Percentiles rank a stretch among this genome's conserved stretches.
Conservation (phyloP, 306 rosid genomes). For the Quercus gilva region DNA sequence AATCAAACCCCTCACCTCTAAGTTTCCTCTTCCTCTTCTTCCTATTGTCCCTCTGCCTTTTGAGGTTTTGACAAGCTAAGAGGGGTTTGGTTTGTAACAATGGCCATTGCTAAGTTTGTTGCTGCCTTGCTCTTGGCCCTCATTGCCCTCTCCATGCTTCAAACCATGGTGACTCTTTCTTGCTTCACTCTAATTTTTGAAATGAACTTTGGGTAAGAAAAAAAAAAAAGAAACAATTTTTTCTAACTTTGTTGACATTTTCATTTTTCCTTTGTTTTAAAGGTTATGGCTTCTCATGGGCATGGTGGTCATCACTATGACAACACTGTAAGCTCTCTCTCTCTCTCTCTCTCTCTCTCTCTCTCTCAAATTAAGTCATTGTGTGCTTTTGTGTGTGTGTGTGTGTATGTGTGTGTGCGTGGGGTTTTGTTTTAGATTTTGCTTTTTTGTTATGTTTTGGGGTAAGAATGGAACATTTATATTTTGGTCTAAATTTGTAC, state of each 20-base stretch:
- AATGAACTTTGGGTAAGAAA: neutral
- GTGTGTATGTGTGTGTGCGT: neutral
- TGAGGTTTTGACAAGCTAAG: neutral
- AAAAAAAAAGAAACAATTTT: neutral
- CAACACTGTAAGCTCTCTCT: slow-evolving; percentile 35
- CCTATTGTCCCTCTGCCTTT: neutral
- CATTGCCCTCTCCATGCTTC: slow-evolving; percentile 66
- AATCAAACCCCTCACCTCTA: slow-evolving; percentile 10
- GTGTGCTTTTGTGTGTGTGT: neutral
- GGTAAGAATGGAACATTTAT: neutral
- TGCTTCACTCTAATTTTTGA: neutral
- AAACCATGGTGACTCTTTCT: slow-evolving; percentile 46
- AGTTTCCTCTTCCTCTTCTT: neutral
- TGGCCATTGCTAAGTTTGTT: slow-evolving; percentile 53
- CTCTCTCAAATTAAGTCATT: neutral
- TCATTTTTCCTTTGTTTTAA: neutral
- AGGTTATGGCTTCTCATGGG: slow-evolving; percentile 72
- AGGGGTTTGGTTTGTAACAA: slow-evolving; percentile 27
- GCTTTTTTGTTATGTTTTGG: neutral
- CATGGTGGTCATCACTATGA: slow-evolving; percentile 53
- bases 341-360: neutral
- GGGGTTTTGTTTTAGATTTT: neutral
- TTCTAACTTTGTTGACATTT: neutral
- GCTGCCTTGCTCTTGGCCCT: slow-evolving; percentile 51
- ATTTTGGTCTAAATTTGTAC: neutral